Evolutionary conservation across 768 basidiomycete species (phyloP).

Genomic region (Auricularia heimuer): DNA sequence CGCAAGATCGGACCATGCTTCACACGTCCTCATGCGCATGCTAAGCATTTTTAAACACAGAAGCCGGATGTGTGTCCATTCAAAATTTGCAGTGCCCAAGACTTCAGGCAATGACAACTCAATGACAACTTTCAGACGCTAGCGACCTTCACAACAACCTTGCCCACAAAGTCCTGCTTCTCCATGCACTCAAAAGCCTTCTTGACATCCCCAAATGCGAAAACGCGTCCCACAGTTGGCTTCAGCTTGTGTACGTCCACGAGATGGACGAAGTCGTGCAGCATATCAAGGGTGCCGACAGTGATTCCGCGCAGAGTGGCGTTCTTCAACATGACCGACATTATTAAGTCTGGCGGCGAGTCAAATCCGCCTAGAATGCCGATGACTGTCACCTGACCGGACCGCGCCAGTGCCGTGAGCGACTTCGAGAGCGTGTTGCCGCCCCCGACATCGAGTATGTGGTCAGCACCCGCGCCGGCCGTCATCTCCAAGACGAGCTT

Average conservation of each 20-base stretch:
- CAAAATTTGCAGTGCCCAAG: too few relatives aligned
- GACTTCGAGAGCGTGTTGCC: conserved; percentile 39
- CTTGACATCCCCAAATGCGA: background rate
- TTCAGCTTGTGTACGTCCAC: background rate
- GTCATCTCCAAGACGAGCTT: conserved; percentile 36
- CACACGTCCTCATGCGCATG: too few relatives aligned
- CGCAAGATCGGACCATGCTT: too few relatives aligned
- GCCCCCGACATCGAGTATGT: conserved; percentile 45
- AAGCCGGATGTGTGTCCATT: too few relatives aligned
- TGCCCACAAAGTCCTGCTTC: background rate
- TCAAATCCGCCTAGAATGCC: conserved; percentile 33
- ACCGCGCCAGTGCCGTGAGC: conserved; percentile 28
- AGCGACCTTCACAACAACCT: background rate
- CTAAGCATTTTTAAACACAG: too few relatives aligned
- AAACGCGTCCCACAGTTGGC: background rate
- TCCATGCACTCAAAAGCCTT: background rate
- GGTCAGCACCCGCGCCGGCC: conserved; percentile 23
- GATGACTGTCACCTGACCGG: conserved; percentile 40
- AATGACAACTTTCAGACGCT: background rate
- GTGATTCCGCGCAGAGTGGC: background rate
- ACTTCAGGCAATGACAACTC: too few relatives aligned
- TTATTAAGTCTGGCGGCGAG: background rate
- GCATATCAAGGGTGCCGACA: background rate
- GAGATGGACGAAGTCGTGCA: background rate
- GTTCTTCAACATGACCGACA: background rate